phyloP scores from a whole-genome alignment of 2,329 filamentous ascomycete species.

The Claviceps maximensis region DNA sequence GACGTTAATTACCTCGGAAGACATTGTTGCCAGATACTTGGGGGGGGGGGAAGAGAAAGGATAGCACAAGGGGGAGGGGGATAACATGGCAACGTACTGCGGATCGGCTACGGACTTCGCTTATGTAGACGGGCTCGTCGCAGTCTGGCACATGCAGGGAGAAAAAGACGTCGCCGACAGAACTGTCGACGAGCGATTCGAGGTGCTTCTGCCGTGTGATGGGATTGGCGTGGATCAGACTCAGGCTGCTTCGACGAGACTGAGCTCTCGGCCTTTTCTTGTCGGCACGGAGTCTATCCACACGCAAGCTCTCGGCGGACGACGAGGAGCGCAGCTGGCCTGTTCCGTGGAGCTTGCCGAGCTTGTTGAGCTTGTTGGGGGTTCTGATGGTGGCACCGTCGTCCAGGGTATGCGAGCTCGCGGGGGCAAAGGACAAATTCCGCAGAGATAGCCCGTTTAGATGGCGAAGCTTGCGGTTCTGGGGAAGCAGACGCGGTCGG shows the following conservation, averaged over 20 bases:
- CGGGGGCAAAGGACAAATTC: constrained; percentile 59
- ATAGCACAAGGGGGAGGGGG: neutral
- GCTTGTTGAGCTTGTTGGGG: constrained; percentile 43
- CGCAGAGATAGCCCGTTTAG: constrained; percentile 76
- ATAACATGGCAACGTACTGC: constrained; percentile 34
- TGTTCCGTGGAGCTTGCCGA: constrained; percentile 35
- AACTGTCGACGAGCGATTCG: constrained; percentile 55
- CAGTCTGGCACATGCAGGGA: constrained; percentile 58
- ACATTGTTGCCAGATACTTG: too few species aligned
- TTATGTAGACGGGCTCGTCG: constrained; percentile 73
- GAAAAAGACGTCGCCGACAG: constrained; percentile 81
- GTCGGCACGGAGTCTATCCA: constrained; percentile 3
- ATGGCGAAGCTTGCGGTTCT: constrained; percentile 83
- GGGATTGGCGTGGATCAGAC: constrained; percentile 32
- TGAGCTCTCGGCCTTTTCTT: constrained; percentile 11
- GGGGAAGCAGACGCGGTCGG: constrained; percentile 41
- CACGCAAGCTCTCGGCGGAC: constrained; percentile 22
- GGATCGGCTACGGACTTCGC: constrained; percentile 65
- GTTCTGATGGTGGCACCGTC: constrained; percentile 61
- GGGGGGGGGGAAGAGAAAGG: too few species aligned
- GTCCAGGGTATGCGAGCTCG: constrained; percentile 56
- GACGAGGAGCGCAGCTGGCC: constrained; percentile 40
- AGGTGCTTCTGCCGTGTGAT: constrained; percentile 57
- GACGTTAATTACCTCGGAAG: too few species aligned
- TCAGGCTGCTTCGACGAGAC: constrained; percentile 35